A percentile compares a stretch with the other conserved stretches of the same genome.
phyloP scores from a whole-genome alignment of 2,329 filamentous ascomycete species.

The Aspergillus fijiensis region DNA sequence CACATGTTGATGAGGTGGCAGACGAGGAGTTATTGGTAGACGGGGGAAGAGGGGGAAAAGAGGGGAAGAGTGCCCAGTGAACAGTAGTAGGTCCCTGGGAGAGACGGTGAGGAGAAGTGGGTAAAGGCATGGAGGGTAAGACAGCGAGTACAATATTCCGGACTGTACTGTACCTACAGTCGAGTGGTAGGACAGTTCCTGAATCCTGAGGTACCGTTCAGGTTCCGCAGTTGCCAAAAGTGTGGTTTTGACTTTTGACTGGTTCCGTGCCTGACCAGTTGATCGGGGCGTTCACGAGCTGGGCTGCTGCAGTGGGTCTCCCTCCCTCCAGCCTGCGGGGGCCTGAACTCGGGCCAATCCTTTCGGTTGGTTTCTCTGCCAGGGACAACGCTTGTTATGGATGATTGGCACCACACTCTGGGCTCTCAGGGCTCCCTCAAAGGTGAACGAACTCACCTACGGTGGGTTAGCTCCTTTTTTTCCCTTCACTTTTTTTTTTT shows the following conservation, averaged over 20 bases:
- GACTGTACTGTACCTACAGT: no score
- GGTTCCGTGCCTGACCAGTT: not conserved
- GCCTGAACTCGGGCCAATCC: not conserved
- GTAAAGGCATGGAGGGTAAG: not conserved
- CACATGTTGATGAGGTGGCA: not conserved
- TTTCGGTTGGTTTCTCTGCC: not conserved
- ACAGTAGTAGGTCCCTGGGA: not conserved
- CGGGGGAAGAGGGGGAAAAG: not conserved
- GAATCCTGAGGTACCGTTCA: not conserved
- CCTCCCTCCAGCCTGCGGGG: not conserved
- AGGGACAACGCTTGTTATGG: not conserved
- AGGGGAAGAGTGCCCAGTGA: not conserved
- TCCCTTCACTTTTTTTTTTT: not conserved
- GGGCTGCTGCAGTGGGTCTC: not conserved
- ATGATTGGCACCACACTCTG: not conserved
- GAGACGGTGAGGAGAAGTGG: constrained; percentile 1
- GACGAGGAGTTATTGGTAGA: not conserved
- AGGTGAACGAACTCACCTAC: not conserved
- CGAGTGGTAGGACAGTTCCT: no score
- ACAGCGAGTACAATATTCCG: no score
- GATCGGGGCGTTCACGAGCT: not conserved
- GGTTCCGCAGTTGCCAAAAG: no score
- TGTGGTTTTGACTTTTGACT: not conserved
- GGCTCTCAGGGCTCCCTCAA: no score
- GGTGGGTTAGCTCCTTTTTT: not conserved